Base-by-base conservation (phyloP, 1,139 yeast species). In the Kazachstania sp. region DNA sequence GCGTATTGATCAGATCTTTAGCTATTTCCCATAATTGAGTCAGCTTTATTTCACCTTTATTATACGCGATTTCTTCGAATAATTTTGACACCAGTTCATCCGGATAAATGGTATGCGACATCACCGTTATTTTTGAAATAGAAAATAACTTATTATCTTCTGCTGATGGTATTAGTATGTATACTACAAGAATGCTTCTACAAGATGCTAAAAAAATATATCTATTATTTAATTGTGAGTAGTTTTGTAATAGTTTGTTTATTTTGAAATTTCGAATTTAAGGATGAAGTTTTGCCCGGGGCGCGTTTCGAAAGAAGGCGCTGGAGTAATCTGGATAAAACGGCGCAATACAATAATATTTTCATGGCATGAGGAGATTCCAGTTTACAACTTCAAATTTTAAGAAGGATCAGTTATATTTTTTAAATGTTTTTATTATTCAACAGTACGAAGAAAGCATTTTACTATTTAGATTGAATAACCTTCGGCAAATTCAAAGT, bases 21-120 rank as follows among this genome's bases (percentile, higher is more conserved):
- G 58, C 49, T 26, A 56, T 45, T 4, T 56, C 51, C 62, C 63
- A 59, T 13, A 63, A 43, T 28, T 51, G 29, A 7, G 42, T 30
- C 28, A 39, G 16, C 39, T 43, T 23, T 28, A 54, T 55, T 50
- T 53, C 50, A 12, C 68, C 68, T 43, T 58, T 60, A 36, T 55
- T 54, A 45, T 55, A 62, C 1, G 66, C 63, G n/a, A 64, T 53
- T 40, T 61, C 64, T 29, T 60, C 55, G 26, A 54, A 53, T 3
- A 62, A 44, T 11, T 51, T 52, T 7, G 51, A 49, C 7, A 58
- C 57, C 32, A 63, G 45, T 46, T 64, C 65, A 47, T 63, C 66
- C 3, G 67, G 67, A 41, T 50, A 59, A 12, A 51, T 26, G n/a
- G 39, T 12, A 4, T 12, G 20, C 4, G 44, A 13, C 42, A 45